Conservation (phyloP, 345 rosid species). For the Chamaenerion angustifolium region DNA sequence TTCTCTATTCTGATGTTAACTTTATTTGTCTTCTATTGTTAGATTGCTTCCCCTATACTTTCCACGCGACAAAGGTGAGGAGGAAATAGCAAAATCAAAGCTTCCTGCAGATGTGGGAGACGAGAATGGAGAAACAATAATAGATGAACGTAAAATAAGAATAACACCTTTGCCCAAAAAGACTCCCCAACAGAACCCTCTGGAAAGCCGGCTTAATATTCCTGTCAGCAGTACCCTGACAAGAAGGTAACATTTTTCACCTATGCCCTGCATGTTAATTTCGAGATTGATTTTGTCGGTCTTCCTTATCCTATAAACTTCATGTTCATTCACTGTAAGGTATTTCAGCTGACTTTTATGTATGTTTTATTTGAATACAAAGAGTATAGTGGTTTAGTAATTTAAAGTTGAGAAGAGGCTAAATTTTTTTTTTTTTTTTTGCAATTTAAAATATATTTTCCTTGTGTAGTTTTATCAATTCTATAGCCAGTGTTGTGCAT, state of each 20-base stretch:
- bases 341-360: too few relatives aligned
- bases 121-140: conserved; percentile 91
- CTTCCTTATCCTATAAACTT: too few relatives aligned
- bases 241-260: conserved; percentile 50
- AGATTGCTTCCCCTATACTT: conserved; percentile 78
- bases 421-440: too few relatives aligned
- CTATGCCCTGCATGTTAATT: background rate
- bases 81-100: conserved; percentile 72
- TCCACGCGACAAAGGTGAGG: conserved; percentile 92
- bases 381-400: too few relatives aligned
- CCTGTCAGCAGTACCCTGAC: conserved; percentile 65
- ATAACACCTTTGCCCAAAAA: conserved; percentile 88
- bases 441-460: too few relatives aligned
- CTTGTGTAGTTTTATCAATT: too few relatives aligned
- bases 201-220: conserved; percentile 44
- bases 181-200: conserved; percentile 35
- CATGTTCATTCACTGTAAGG: too few relatives aligned
- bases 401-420: too few relatives aligned
- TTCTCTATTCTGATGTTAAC: too few relatives aligned
- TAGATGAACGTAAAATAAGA: conserved; percentile 93
- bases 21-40: too few relatives aligned
- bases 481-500: too few relatives aligned
- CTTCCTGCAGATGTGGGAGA: conserved; percentile 98
- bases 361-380: too few relatives aligned
- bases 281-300: background rate